Base-by-base conservation (phyloP, 2,329 filamentous ascomycete species). In the Beauveria brongniartii region DNA sequence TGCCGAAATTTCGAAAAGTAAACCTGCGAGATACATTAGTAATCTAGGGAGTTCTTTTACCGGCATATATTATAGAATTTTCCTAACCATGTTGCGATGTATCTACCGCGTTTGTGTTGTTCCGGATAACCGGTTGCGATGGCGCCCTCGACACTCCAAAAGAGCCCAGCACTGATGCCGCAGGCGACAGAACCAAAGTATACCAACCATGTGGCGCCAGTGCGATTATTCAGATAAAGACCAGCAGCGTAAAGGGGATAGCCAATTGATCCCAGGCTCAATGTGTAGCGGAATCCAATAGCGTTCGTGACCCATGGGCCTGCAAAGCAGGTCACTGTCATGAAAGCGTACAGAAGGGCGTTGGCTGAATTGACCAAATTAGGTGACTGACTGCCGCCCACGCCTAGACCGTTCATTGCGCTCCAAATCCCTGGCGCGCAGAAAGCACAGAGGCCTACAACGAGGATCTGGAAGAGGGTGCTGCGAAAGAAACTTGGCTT, bases 111-210 rank as follows among this genome's bases (percentile, higher is more conserved):
- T 28, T 85, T 84, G 41, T 78, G 78, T 0, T 84, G 82, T 63
- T 87, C 85, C 0, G 85, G 85, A 65, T 88, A 89, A 0, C 81
- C 77, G 2, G 88, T 77, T 0, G 84, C 83, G 61, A 89, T 86
- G 0, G 86, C 85, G 1, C 82, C 85, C 73, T 89, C 86, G 0
- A 84, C 82, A 72, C 82, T 82, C 86, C 86, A 89, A 71, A 88
- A 88, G 2, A 88, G 76, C 0, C 85, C 85, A 0, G 86, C 86
- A 0, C 80, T 82, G 22, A 87, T 74, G 20, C 86, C 86, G 67
- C 83, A 88, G 1, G 84, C 74, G 0, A 82, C 83, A 10, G 82
- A 83, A 2, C 84, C 86, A 37, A 89, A 74, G 7, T 87, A 75
- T 16, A 87, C 79, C 43, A 88, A 78, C 85, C 86, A 89, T 60